Evolutionary conservation across 148 eudicot species (phyloP).

Genomic region (Chenopodium berlandieri): DNA sequence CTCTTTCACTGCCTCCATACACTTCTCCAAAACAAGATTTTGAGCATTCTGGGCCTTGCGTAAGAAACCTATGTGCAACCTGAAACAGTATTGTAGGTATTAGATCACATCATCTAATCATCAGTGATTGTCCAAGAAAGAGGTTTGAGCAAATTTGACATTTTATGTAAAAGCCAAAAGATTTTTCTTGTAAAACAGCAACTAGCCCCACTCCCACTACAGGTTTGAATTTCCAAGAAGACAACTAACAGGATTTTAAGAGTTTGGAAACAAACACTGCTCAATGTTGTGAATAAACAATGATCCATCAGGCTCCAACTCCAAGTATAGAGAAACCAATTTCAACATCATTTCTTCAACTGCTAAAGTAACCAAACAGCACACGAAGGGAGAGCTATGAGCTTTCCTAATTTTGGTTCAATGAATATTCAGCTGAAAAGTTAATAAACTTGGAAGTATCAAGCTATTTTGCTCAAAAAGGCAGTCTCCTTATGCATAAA

Average conservation of each 20-base stretch:
- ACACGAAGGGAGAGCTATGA: not conserved
- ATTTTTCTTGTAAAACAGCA: not conserved
- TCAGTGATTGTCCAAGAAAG: not conserved
- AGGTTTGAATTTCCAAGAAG: not conserved
- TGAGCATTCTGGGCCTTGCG: constrained; percentile 46
- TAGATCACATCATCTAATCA: constrained; percentile 6
- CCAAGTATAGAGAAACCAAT: not conserved
- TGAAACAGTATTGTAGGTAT: constrained; percentile 24
- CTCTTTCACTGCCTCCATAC: constrained; percentile 26
- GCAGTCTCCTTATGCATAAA: not conserved
- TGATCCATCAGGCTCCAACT: not conserved
- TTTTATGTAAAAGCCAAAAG: not conserved
- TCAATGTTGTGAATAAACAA: not conserved
- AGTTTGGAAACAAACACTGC: not conserved
- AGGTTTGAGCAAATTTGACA: not conserved
- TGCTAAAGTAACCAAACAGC: not conserved
- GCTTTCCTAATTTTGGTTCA: not conserved
- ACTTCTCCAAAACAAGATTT: constrained; percentile 36
- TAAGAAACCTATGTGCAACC: constrained; percentile 54
- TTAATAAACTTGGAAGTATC: not conserved
- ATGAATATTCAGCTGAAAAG: not conserved
- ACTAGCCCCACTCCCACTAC: not conserved
- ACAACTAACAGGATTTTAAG: not conserved
- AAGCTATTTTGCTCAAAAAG: not conserved
- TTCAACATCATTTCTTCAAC: not conserved